Conservation (phyloP, 2,329 filamentous ascomycete genomes). For the Trichoderma endophyticum region DNA sequence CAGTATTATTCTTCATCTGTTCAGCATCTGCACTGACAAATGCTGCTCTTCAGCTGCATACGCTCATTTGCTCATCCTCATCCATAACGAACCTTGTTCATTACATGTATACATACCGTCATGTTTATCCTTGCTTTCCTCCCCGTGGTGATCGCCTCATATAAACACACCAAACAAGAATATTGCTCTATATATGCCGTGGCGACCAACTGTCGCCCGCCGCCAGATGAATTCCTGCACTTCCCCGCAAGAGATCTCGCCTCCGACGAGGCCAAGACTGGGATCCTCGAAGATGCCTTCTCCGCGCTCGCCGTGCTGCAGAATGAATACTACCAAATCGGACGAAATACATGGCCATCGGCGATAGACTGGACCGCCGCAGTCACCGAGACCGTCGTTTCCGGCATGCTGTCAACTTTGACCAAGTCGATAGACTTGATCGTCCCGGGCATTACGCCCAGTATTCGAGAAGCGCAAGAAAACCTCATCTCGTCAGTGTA, state of each 20-base stretch:
- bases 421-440: conserved; percentile 53
- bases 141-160: background rate
- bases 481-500: conserved; percentile 85
- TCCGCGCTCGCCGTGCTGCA: conserved; percentile 73
- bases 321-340: conserved; percentile 69
- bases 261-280: background rate
- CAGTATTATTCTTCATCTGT: background rate
- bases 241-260: background rate
- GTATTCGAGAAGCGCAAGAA: conserved; percentile 56
- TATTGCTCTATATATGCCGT: background rate
- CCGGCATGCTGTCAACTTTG: conserved; percentile 68
- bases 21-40: background rate
- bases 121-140: background rate
- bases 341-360: conserved; percentile 77
- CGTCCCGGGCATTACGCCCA: conserved; percentile 31
- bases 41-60: background rate
- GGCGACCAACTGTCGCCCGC: background rate
- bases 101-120: background rate
- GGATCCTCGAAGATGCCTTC: conserved; percentile 49
- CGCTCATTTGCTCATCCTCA: background rate
- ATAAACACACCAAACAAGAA: background rate
- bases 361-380: conserved; percentile 94
- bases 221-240: background rate
- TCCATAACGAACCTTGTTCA: background rate
- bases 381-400: conserved; percentile 75